phyloP scores from a whole-genome alignment of 495 filamentous ascomycete genomes.

The Daldinia decipiens region DNA sequence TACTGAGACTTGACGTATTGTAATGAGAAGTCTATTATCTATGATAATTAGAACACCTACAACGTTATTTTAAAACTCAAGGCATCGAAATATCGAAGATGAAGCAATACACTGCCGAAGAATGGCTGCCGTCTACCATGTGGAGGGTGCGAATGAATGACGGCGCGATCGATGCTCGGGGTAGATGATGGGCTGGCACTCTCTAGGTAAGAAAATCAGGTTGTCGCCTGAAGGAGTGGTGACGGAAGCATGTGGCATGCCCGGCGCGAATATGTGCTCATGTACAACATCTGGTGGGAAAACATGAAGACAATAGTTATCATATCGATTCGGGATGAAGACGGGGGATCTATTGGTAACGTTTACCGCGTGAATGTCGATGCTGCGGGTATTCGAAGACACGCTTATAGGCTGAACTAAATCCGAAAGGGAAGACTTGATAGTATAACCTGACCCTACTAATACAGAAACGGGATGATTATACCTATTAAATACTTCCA shows the following conservation, averaged over 20 bases:
- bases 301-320: background rate
- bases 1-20: background rate
- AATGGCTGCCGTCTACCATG: constrained; percentile 25
- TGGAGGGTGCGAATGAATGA: background rate
- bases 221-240: background rate
- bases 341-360: background rate
- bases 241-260: background rate
- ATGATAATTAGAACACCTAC: background rate
- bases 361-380: background rate
- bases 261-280: background rate
- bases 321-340: background rate
- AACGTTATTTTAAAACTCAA: background rate
- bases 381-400: background rate
- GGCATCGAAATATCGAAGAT: background rate
- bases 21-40: background rate
- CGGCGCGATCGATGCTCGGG: background rate
- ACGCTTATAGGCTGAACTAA: background rate
- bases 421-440: background rate
- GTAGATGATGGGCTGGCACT: background rate
- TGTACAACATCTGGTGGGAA: background rate
- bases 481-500: no score
- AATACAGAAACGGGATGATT: no score
- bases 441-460: no score
- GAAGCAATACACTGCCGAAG: background rate
- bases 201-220: background rate